A percentile compares a stretch with the other conserved stretches of the same genome.
phyloP scores from a whole-genome alignment of 2,329 filamentous ascomycete species.

The Colletotrichum somersetense region DNA sequence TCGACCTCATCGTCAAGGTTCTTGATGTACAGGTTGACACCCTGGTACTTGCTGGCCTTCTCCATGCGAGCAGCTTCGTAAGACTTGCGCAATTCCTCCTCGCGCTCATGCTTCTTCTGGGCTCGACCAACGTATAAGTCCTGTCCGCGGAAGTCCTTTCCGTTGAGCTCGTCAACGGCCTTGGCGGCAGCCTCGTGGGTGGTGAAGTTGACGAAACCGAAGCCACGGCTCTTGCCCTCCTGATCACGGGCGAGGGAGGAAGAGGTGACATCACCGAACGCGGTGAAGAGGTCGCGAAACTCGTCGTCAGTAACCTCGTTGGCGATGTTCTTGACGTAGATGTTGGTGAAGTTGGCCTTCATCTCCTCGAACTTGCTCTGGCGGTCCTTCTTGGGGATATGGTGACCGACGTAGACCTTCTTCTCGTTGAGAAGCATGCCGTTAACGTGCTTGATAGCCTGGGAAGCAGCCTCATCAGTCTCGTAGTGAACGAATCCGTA shows the following conservation, averaged over 20 bases:
- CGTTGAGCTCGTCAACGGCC: constrained; percentile 93
- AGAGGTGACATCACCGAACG: constrained; percentile 93
- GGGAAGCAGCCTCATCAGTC: constrained; percentile 95
- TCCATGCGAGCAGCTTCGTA: constrained; percentile 97
- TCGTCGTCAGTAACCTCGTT: constrained; percentile 89
- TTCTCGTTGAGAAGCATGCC: constrained; percentile 99
- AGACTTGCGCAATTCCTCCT: constrained; percentile 98
- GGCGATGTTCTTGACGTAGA: constrained; percentile 99
- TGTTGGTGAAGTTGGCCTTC: constrained; percentile 99
- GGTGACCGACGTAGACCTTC: constrained; percentile 99
- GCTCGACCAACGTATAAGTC: constrained; percentile 98
- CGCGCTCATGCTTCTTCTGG: constrained; percentile 99
- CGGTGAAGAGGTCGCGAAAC: constrained; percentile 93
- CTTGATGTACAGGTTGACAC: constrained; percentile 99
- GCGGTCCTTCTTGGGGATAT: constrained; percentile 99
- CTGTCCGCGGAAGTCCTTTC: constrained; percentile 91
- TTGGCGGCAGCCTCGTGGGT: constrained; percentile 87
- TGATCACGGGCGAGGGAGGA: constrained; percentile 90
- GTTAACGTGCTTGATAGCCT: constrained; percentile 99
- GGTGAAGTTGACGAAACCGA: constrained; percentile 96
- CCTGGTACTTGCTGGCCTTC: constrained; percentile 99
- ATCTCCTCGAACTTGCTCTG: constrained; percentile 99
- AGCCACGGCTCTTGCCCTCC: constrained; percentile 94
- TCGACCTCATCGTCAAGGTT: constrained; percentile 97
- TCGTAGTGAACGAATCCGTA: constrained; percentile 99